These are phyloP conservation scores for Huntiella abstrusa DNA, from an alignment of 2,329 filamentous ascomycete genomes.

Conservation along the genomic window DNA sequence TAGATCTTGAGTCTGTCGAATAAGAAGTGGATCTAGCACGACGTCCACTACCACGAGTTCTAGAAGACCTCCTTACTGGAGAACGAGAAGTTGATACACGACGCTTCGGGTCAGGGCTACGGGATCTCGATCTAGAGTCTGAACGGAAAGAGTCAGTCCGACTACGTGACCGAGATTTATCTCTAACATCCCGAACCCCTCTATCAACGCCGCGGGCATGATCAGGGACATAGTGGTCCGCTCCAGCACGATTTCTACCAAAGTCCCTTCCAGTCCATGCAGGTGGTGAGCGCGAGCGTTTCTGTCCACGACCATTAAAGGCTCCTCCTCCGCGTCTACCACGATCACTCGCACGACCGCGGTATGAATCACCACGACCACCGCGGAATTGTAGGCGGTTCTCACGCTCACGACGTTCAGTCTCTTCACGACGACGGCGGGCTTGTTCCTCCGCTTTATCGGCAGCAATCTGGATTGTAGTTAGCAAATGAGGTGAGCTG, in stretches of 20 bases:
- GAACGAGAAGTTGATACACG: constrained; percentile 22
- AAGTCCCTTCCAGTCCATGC: constrained; percentile 25
- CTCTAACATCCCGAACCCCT: neutral
- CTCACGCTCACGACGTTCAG: constrained; percentile 53
- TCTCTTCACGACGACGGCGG: constrained; percentile 50
- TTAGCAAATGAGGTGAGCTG: neutral
- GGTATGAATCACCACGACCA: constrained; percentile 33
- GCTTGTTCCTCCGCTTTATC: constrained; percentile 64
- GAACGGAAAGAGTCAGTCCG: constrained; percentile 19
- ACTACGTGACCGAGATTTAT: constrained; percentile 13
- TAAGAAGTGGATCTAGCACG: constrained; percentile 23
- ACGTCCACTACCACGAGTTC: constrained; percentile 14
- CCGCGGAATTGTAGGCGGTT: constrained; percentile 33
- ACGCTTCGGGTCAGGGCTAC: constrained; percentile 30
- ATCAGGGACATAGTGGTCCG: constrained; percentile 28
- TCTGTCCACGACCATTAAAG: constrained; percentile 23
- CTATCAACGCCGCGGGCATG: constrained; percentile 15
- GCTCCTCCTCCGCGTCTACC: constrained; percentile 22
- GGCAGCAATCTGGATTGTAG: constrained; percentile 46
- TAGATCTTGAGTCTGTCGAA: constrained; percentile 16
- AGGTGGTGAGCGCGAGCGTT: constrained; percentile 29
- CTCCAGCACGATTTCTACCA: constrained; percentile 24
- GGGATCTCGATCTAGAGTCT: constrained; percentile 27
- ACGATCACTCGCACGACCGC: constrained; percentile 26
- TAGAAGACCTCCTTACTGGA: constrained; percentile 8